Evolutionary conservation across 1,284 basidiomycete species (phyloP).

Genomic region (Papiliotrema nemorosa): DNA sequence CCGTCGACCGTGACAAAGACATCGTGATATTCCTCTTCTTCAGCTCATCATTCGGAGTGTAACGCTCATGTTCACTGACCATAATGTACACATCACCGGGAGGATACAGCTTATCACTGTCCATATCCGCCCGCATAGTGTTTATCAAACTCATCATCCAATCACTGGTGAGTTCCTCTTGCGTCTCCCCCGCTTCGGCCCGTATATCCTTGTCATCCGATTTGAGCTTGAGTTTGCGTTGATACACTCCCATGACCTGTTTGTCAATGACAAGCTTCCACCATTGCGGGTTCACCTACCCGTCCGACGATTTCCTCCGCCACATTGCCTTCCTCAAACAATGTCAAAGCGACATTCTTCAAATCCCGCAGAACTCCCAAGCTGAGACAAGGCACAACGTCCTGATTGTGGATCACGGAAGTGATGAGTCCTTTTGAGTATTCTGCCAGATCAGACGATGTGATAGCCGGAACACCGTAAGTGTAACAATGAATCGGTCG

Average conservation of each 20-base stretch:
- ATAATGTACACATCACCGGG: conserved; percentile 44
- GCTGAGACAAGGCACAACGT: conserved; percentile 45
- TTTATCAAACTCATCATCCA: conserved; percentile 50
- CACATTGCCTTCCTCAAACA: conserved; percentile 49
- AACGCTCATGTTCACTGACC: conserved; percentile 15
- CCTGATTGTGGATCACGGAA: conserved; percentile 49
- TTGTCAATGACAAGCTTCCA: neutral
- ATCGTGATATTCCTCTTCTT: conserved; percentile 46
- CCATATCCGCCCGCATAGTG: conserved; percentile 51
- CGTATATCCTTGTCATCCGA: neutral
- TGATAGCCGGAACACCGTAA: conserved; percentile 50
- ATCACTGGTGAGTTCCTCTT: conserved; percentile 36
- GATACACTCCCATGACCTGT: conserved; percentile 35
- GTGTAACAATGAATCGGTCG: conserved; percentile 53
- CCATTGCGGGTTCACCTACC: conserved; percentile 25
- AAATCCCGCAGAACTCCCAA: conserved; percentile 53
- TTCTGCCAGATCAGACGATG: conserved; percentile 50
- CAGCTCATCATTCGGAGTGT: conserved; percentile 2
- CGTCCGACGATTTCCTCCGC: conserved; percentile 54
- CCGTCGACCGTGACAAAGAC: conserved; percentile 41
- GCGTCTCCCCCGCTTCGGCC: neutral
- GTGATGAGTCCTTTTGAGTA: conserved; percentile 52
- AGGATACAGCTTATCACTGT: conserved; percentile 51
- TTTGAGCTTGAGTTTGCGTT: conserved; percentile 21
- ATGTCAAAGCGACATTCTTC: conserved; percentile 51